phyloP scores from a whole-genome alignment of 371 early-diverging fungal genomes.

The Apophysomyces ossiformis region DNA sequence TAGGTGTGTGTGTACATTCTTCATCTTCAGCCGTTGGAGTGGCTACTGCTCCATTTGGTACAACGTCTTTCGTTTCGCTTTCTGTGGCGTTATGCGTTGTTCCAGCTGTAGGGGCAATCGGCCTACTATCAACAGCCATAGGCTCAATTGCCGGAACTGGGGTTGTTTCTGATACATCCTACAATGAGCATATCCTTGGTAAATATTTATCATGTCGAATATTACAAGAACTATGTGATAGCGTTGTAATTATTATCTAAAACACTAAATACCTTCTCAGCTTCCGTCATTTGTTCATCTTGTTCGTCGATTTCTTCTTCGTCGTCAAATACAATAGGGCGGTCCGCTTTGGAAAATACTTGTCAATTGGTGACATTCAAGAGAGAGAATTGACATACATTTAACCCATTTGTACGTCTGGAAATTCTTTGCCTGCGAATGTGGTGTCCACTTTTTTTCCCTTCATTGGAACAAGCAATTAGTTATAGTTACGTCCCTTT shows the following conservation, averaged over 20 bases:
- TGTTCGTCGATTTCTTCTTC: constrained; percentile 35
- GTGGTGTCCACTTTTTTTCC: constrained; percentile 66
- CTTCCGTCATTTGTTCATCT: constrained; percentile 19
- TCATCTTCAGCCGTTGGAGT: constrained; percentile 32
- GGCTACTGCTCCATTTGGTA: constrained; percentile 4
- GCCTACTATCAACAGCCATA: background rate
- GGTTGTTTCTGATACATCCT: background rate
- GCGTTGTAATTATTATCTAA: background rate
- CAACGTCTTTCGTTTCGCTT: background rate
- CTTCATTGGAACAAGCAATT: constrained; percentile 23
- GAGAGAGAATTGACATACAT: constrained; percentile 36
- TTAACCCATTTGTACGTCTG: constrained; percentile 64
- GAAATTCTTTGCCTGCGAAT: constrained; percentile 51
- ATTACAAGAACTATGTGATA: background rate
- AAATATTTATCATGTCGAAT: background rate
- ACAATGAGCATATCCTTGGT: background rate
- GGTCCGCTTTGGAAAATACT: constrained; percentile 22
- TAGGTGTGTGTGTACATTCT: constrained; percentile 46
- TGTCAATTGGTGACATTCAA: background rate
- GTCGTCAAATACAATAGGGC: constrained; percentile 37
- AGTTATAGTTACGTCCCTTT: background rate
- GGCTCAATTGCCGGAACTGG: background rate
- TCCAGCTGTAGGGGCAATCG: background rate
- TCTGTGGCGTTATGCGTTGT: background rate
- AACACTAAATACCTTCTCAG: constrained; percentile 15